Conservation (phyloP, 75 land plant genomes). For the Larix kaempferi region DNA sequence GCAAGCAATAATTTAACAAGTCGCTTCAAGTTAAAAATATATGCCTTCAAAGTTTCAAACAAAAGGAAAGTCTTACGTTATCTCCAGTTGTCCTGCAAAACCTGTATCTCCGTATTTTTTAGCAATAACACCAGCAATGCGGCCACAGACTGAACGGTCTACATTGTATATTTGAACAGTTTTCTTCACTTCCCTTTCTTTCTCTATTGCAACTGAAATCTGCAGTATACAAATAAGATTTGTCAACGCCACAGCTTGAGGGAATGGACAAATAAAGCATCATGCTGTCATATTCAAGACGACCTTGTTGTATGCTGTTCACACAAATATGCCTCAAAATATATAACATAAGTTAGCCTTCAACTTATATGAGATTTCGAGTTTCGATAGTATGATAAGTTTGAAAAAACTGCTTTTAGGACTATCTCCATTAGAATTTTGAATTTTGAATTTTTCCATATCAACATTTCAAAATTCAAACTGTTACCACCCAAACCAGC, state of each 20-base stretch:
- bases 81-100: conserved; percentile 90
- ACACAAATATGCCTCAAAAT: too few species aligned
- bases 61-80: conserved; percentile 55
- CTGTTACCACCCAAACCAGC: too few species aligned
- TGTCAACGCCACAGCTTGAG: neutral
- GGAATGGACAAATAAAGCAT: too few species aligned
- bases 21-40: neutral
- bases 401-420: too few species aligned
- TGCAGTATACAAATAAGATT: conserved; percentile 21
- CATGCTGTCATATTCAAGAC: too few species aligned
- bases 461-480: too few species aligned
- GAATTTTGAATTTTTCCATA: too few species aligned
- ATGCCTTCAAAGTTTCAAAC: neutral
- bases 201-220: conserved; percentile 83
- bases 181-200: conserved; percentile 75
- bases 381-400: too few species aligned
- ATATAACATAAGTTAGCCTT: too few species aligned
- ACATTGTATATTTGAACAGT: conserved; percentile 77
- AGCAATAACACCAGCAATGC: conserved; percentile 88
- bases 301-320: too few species aligned
- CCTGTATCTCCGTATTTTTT: conserved; percentile 96
- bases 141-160: conserved; percentile 96
- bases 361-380: too few species aligned
- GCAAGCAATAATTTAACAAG: neutral
- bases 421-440: too few species aligned